Evolutionary conservation across 257 asterid species (phyloP).

Genomic region (Solanum medicagineum): DNA sequence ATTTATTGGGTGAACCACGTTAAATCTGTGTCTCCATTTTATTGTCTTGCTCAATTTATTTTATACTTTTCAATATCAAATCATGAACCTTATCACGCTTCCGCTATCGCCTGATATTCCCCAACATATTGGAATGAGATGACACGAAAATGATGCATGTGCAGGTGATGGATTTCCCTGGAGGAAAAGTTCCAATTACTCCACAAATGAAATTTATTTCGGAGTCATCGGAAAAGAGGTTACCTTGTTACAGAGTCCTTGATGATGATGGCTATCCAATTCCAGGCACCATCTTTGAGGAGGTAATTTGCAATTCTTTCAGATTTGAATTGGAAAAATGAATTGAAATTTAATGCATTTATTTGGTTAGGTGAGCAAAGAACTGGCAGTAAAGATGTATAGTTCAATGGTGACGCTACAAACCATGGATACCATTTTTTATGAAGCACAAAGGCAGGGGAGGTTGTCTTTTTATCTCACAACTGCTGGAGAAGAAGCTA

Average conservation of each 20-base stretch:
- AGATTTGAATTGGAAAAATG: not conserved
- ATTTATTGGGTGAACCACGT: too few relatives aligned
- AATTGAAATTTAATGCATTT: not conserved
- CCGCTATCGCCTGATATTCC: too few relatives aligned
- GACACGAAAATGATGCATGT: not conserved
- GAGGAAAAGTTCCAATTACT: conserved; percentile 64
- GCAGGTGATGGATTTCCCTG: conserved; percentile 76
- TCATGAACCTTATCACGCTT: too few relatives aligned
- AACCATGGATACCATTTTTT: conserved; percentile 59
- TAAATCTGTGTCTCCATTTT: too few relatives aligned
- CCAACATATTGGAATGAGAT: too few relatives aligned
- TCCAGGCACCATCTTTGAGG: conserved; percentile 31
- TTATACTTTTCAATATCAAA: too few relatives aligned
- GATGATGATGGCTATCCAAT: conserved; percentile 60
- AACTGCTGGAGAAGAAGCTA: conserved; percentile 79
- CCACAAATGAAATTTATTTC: conserved; percentile 53
- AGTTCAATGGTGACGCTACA: conserved; percentile 66
- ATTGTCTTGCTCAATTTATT: too few relatives aligned
- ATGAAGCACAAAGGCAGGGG: conserved; percentile 88
- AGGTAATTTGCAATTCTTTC: conserved; percentile 25
- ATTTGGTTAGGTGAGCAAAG: conserved; percentile 42
- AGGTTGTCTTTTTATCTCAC: conserved; percentile 74
- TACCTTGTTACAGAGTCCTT: conserved; percentile 84
- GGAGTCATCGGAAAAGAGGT: conserved; percentile 44
- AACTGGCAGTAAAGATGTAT: conserved; percentile 60